Evolutionary conservation across 306 rosid genomes (phyloP), one percentile per base, ranked within the genome.

Genomic region (Gastrolobium villosum): DNA sequence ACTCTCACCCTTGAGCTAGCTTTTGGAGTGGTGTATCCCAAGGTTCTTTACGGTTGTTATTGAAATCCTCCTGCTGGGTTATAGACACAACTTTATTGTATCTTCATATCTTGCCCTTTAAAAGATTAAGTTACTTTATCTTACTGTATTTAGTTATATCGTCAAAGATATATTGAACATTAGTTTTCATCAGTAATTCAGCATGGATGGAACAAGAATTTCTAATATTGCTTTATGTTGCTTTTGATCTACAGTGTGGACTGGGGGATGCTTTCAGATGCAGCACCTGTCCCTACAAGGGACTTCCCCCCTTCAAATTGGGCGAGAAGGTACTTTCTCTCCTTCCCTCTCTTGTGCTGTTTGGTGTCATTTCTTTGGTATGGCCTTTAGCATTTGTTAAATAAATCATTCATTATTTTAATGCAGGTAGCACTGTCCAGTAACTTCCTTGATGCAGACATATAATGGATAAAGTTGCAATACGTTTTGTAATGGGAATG

Each of bases 241-340:
- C 35, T 74, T 78, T 43, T 80, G 3, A 70, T 56, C 62, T 87
- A 85, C 96, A 95, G 99, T 95, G 99, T 88, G 98, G 98, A 6
- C 86, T 95, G 7, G 99, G 99, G 39, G 99, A 95, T 82, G 99
- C 99, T 70, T 95, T 95, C 72, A 93, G 99, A 77, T 95, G 99
- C 79, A 11, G 90, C 65, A 88, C 98, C 4, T 95, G 99, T 81
- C 99, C 99, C 31, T 95, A 93, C 89, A 95, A 91, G 84, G 99
- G 99, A 54, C 93, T 95, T 74, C 96, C 98, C 70, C 70, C 94
- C 30, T 95, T 95, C 87, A 93, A 93, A 85, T 90, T 92, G 46
- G 99, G 99, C 14, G 96, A 95, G 81, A 95, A 95, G 99, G 99
- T 95, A 87, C 59, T 13, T 52, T 74, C 30, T 75, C 20, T 49